A percentile compares a stretch with the other conserved stretches of the same genome.
Evolutionary conservation across 805 yeast species (phyloP).

Genomic region (Metschnikowia noctiluminum): DNA sequence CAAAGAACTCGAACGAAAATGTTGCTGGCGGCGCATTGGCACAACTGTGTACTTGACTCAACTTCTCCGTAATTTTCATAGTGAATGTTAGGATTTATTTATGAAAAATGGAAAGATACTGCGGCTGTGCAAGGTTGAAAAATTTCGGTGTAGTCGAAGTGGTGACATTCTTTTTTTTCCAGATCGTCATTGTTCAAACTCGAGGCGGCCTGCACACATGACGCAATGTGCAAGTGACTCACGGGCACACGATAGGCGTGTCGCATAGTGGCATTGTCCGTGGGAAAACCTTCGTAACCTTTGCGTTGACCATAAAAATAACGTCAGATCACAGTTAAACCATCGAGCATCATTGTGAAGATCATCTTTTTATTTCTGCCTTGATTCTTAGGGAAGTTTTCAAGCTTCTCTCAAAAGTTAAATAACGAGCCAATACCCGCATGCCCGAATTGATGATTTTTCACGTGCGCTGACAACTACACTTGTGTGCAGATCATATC

Average conservation of each 20-base stretch:
- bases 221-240: constrained; percentile 3
- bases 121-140: too few species aligned
- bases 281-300: too few species aligned
- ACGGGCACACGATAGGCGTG: background rate
- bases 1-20: constrained; percentile 94
- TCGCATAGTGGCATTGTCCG: too few species aligned
- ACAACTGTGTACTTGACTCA: constrained; percentile 38
- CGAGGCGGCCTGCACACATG: constrained; percentile 6
- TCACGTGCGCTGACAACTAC: constrained; percentile 14
- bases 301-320: too few species aligned
- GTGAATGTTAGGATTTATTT: background rate
- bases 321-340: too few species aligned
- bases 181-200: constrained; percentile 5
- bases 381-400: too few species aligned
- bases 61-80: constrained; percentile 43
- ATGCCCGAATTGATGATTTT: constrained; percentile 6
- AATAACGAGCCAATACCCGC: background rate
- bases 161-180: constrained; percentile 1
- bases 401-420: too few species aligned
- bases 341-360: too few species aligned
- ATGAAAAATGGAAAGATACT: too few species aligned
- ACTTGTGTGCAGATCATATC: constrained; percentile 6
- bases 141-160: too few species aligned
- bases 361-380: too few species aligned
- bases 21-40: constrained; percentile 55